Evolutionary conservation across 176 grass and related monocot species (phyloP).

Genomic region (Paspalum notatum): DNA sequence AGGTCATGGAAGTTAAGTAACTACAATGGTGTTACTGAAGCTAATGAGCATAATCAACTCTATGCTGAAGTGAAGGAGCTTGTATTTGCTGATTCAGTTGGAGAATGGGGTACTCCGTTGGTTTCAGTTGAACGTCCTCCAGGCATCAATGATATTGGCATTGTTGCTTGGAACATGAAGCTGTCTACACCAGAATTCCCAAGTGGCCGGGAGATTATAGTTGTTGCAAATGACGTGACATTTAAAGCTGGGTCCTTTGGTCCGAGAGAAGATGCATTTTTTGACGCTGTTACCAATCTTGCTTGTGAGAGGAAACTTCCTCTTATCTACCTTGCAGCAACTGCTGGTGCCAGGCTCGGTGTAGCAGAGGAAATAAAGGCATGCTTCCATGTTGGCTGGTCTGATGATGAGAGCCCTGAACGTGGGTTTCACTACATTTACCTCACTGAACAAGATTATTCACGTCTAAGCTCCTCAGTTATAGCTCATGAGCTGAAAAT

Average conservation of each 20-base stretch:
- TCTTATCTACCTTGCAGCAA: slow-evolving; percentile 93
- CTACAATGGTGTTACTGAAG: slow-evolving; percentile 48
- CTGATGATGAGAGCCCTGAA: slow-evolving; percentile 82
- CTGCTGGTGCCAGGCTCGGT: slow-evolving; percentile 90
- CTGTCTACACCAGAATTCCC: slow-evolving; percentile 92
- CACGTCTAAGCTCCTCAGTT: slow-evolving; percentile 69
- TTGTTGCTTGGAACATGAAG: slow-evolving; percentile 96
- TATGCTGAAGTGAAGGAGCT: slow-evolving; percentile 79
- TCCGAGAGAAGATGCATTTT: slow-evolving; percentile 97
- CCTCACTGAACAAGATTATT: slow-evolving; percentile 82
- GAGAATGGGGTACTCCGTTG: slow-evolving; percentile 79
- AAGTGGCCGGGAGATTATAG: slow-evolving; percentile 84
- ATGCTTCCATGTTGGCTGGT: slow-evolving; percentile 93
- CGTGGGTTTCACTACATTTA: slow-evolving; percentile 98
- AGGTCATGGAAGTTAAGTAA: slow-evolving; percentile 68
- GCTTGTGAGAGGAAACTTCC: slow-evolving; percentile 92
- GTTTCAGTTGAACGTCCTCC: slow-evolving; percentile 67
- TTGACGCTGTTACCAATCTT: slow-evolving; percentile 87
- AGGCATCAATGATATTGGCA: slow-evolving; percentile 80
- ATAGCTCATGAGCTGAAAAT: slow-evolving; percentile 92
- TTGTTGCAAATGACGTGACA: slow-evolving; percentile 94
- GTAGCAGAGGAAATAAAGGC: slow-evolving; percentile 95
- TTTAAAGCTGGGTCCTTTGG: slow-evolving; percentile 95
- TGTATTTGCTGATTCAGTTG: slow-evolving; percentile 66
- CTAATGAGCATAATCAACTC: slow-evolving; percentile 50